A percentile compares a stretch with the other conserved stretches of the same genome.
Evolutionary conservation across 257 asterid genomes (phyloP).

Genomic region (Thymus quinquecostatus): DNA sequence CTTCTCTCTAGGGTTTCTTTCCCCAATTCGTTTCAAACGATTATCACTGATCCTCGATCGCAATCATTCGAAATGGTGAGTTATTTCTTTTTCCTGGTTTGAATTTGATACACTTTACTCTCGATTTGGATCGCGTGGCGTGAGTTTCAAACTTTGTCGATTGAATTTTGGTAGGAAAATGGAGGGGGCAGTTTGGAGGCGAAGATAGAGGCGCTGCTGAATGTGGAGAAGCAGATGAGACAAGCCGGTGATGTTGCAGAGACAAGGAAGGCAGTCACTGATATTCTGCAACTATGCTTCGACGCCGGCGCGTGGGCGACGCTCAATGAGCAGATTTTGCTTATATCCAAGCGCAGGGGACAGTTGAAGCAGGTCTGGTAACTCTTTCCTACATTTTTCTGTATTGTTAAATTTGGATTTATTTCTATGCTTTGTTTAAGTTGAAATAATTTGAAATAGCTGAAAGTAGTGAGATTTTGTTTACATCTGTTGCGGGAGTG

Average conservation of each 20-base stretch:
- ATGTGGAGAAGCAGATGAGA: slow-evolving; percentile 96
- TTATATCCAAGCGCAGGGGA: slow-evolving; percentile 92
- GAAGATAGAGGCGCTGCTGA: slow-evolving; percentile 70
- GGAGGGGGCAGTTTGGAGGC: slow-evolving; percentile 73
- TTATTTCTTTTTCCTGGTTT: background rate
- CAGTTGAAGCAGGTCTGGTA: slow-evolving; percentile 83
- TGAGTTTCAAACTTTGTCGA: slow-evolving; percentile 10
- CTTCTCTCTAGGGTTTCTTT: slow-evolving; percentile 42
- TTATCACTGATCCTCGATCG: slow-evolving; percentile 9
- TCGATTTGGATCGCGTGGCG: slow-evolving; percentile 36
- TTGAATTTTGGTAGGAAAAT: slow-evolving; percentile 54
- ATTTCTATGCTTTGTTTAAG: background rate
- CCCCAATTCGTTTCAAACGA: slow-evolving; percentile 22
- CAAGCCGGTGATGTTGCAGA: slow-evolving; percentile 87
- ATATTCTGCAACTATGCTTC: slow-evolving; percentile 83
- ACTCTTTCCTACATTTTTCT: background rate
- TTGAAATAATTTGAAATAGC: slow-evolving; percentile 21
- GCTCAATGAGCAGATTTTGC: slow-evolving; percentile 85
- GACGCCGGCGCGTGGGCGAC: slow-evolving; percentile 90
- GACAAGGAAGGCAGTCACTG: slow-evolving; percentile 81
- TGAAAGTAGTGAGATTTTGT: background rate
- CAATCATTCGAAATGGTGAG: slow-evolving; percentile 42
- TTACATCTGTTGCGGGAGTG: background rate
- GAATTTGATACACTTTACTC: background rate
- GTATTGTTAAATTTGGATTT: background rate